Evolutionary conservation across 805 yeast species (phyloP), one percentile per base, ranked within the genome.

Genomic region (Tetrapisispora phaffii): DNA sequence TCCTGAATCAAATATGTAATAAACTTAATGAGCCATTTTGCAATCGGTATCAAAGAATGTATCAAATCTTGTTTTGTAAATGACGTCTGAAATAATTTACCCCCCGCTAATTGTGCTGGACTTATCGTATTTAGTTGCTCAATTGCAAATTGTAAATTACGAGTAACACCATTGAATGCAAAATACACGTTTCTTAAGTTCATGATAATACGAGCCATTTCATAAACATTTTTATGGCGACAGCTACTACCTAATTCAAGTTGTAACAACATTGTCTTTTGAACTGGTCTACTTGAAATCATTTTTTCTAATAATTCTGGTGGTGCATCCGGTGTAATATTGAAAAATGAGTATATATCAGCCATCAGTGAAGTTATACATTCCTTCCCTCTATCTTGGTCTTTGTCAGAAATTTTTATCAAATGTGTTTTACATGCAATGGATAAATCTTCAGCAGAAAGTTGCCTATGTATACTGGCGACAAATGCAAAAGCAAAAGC

Each of bases 1-100:
- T 90, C 95, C 60, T 89, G 95, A 44, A 80, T 76, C 34, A 85
- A 59, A 50, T 76, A 79, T 1, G 82, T 77, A 44, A 86, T 70
- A 48, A 86, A 76, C 58, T 88, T 96, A 28, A 86, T 74, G 52
- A 85, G 75, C 96, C 97, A 90, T 54, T 86, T 77, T 8, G 84
- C 77, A 34, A 83, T 76, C 0, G 97, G 97, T n/a, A 85, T 63
- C 10, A 80, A 68, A 16, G 78, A 71, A 53, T 80, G 68, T 3
- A 83, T 71, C 49, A 78, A 71, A 53, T 82, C 88, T 32, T 80
- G 81, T 51, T 87, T 69, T 9, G 73, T 67, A 20, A 74, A 68
- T 1, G 79, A 71, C 44, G 78, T 82, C 47, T 70, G 75, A 39
- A 74, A 57, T 29, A 57, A 52, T 41, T 57, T 75, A 49, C 55